Evolutionary conservation across 176 grass and related monocot species (phyloP).

Genomic region (Alloteropsis semialata): DNA sequence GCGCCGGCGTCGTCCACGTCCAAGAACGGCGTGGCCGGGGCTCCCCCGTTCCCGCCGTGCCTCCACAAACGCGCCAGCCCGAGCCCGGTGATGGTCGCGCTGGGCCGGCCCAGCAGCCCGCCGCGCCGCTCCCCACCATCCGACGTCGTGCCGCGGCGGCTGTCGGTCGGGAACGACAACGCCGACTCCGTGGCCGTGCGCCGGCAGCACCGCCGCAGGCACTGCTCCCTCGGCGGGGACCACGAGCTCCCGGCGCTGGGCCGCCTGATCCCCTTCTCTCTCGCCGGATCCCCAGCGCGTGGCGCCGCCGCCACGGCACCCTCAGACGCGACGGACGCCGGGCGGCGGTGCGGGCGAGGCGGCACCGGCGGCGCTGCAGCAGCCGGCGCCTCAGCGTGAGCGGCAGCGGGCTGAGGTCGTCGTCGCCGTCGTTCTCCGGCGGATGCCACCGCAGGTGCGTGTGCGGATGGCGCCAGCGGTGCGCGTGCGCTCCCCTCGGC

Average conservation of each 20-base stretch:
- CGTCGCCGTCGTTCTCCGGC: slow-evolving; percentile 34
- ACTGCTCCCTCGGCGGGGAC: slow-evolving; percentile 54
- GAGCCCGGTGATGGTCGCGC: background rate
- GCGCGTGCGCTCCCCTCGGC: too few relatives aligned
- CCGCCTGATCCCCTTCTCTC: slow-evolving; percentile 59
- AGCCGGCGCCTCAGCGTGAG: background rate
- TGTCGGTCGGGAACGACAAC: slow-evolving; percentile 45
- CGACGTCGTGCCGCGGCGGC: slow-evolving; percentile 15
- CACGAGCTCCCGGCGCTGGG: slow-evolving; percentile 39
- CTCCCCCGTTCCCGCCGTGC: background rate
- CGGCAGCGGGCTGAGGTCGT: background rate
- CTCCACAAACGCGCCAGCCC: background rate
- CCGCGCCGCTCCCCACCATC: background rate
- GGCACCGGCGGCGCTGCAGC: background rate
- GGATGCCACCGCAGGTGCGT: slow-evolving; percentile 29
- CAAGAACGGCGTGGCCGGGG: background rate
- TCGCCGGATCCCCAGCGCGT: background rate
- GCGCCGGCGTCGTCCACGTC: background rate
- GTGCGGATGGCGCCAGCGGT: too few relatives aligned
- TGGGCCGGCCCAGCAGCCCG: background rate
- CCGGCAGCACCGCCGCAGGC: background rate
- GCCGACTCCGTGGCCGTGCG: slow-evolving; percentile 2
- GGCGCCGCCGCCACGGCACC: background rate
- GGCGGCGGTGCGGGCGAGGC: background rate
- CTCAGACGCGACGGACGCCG: slow-evolving; percentile 13